Evolutionary conservation across 768 basidiomycete species (phyloP).

Genomic region (Pleurotus tuoliensis): DNA sequence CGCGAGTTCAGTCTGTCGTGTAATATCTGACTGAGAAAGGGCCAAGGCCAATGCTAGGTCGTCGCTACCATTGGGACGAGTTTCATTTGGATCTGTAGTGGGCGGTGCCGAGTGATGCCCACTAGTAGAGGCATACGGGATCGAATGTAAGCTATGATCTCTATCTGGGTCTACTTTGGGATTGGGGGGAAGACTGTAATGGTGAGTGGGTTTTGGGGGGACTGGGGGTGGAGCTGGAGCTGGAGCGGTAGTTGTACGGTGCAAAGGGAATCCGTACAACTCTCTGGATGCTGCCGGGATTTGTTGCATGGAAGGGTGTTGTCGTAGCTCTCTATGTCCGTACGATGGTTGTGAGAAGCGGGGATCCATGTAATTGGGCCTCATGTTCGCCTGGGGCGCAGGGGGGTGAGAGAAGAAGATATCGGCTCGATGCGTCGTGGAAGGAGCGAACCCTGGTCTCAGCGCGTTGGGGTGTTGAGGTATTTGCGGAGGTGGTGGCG

Average conservation of each 20-base stretch:
- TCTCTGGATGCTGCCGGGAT: background rate
- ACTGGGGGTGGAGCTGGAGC: slow-evolving; percentile 26
- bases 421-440: slow-evolving; percentile 28
- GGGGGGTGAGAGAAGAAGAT: slow-evolving; percentile 22
- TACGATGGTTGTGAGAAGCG: background rate
- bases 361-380: background rate
- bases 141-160: background rate
- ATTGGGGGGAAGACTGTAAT: slow-evolving; percentile 21
- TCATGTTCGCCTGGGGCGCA: background rate
- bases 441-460: slow-evolving; percentile 24
- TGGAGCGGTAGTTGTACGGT: slow-evolving; percentile 20
- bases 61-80: slow-evolving; percentile 27
- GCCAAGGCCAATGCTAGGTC: slow-evolving; percentile 45
- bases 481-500: background rate
- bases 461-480: slow-evolving; percentile 20
- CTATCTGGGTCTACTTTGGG: slow-evolving; percentile 12
- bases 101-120: background rate
- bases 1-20: slow-evolving; percentile 24
- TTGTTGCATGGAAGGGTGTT: background rate
- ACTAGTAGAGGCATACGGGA: background rate
- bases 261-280: background rate
- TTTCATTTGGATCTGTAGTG: background rate
- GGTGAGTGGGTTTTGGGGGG: slow-evolving; percentile 33
- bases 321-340: slow-evolving; percentile 2
- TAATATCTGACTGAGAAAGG: slow-evolving; percentile 45